Evolutionary conservation across 2,329 filamentous ascomycete species (phyloP), one percentile per base, ranked within the genome.

Genomic region (Phyllosticta citribraziliensis): DNA sequence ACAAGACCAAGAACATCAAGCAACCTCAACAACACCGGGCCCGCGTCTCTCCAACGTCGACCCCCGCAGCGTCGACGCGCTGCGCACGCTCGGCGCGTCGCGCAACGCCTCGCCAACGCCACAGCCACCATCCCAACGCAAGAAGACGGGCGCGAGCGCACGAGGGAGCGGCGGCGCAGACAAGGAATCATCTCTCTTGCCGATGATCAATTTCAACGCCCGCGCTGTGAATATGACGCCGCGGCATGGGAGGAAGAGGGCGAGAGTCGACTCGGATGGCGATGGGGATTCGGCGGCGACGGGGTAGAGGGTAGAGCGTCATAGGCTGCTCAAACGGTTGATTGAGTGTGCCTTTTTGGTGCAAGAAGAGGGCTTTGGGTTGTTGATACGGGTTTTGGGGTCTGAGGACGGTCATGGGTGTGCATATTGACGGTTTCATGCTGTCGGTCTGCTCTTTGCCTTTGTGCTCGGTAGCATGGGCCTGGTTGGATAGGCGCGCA

Each of bases 21-120:
- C 3, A 22, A 22, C 22, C 22, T 22, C 22, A 3, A 30, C 40
- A 6, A 47, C 40, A 17, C 14, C 17, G 1, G 14, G 2, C 4
- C 40, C 4, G 12, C 40, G 40, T 17, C 14, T 47, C 6, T 47
- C 40, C 40, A 47, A 47, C 25, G 27, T 54, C 8, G 59, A 61
- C 52, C 59, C 59, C 12, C 51, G 59, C 25, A 56, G 54, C 19
- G 4, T 61, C n/a, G 59, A 56, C 6, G 59, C 59, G 19, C 50
- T 61, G 54, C 47, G 50, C 12, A 61, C 59, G 27, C 22, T 60
- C 12, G 53, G 52, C 2, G 3, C 57, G n/a, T 60, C 57, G 22
- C 40, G 57, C 22, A 55, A 60, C 50, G 40, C 22, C 47, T 52
- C 47, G 30, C 56, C 57, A n/a, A 60, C 25, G 12, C 58, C 58